Conservation (phyloP, 176 grass and related monocot genomes). For the Tillandsia fasciculata region DNA sequence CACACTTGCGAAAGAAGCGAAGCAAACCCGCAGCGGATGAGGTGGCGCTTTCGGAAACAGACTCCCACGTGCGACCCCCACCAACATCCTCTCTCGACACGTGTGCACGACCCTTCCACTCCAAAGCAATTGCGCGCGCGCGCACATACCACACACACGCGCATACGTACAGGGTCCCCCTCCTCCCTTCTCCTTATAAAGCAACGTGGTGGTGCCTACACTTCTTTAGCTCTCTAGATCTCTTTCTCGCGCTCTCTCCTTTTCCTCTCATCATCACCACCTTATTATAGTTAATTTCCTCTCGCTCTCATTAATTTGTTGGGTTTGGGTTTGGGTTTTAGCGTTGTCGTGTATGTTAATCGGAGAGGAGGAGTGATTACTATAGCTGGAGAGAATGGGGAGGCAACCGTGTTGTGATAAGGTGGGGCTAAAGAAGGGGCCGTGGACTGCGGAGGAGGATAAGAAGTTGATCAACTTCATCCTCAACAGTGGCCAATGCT, state of each 20-base stretch:
- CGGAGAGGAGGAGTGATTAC: not conserved
- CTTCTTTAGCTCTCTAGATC: constrained; percentile 6
- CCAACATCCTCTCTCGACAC: constrained; percentile 5
- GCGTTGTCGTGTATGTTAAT: no score
- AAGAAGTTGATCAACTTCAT: constrained; percentile 78
- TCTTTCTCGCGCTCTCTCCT: not conserved
- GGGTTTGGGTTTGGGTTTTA: no score
- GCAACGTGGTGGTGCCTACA: not conserved
- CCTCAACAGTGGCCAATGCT: constrained; percentile 66
- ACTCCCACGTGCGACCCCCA: constrained; percentile 34
- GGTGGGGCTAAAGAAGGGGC: constrained; percentile 74
- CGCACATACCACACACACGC: no score
- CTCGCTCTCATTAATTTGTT: no score
- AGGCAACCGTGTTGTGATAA: constrained; percentile 91
- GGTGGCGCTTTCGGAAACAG: constrained; percentile 30
- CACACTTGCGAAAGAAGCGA: not conserved
- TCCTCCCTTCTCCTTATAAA: not conserved
- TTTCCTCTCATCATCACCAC: not conserved
- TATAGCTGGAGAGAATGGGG: constrained; percentile 39
- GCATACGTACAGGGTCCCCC: not conserved
- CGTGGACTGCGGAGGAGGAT: constrained; percentile 86
- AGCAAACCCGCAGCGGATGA: not conserved
- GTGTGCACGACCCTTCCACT: constrained; percentile 6
- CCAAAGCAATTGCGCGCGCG: no score
- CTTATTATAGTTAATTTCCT: not conserved